Conservation (phyloP, 2,329 filamentous ascomycete species). For the Diaporthe aspalathi region DNA sequence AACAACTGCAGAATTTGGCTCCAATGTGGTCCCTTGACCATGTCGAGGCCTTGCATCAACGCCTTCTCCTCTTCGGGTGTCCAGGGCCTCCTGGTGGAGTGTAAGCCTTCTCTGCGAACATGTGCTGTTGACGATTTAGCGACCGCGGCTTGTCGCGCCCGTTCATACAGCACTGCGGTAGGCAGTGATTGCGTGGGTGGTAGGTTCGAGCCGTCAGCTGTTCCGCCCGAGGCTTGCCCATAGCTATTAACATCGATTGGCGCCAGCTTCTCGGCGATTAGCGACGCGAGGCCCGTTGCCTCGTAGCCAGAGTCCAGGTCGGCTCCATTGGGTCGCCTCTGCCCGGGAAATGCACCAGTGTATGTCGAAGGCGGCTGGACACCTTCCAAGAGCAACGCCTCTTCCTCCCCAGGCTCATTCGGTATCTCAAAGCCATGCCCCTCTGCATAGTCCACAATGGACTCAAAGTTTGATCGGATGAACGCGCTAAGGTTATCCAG, state of each 20-base stretch:
- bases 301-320: constrained; percentile 39
- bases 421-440: constrained; percentile 53
- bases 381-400: constrained; percentile 39
- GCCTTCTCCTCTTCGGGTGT: constrained; percentile 90
- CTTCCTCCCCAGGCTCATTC: constrained; percentile 44
- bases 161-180: constrained; percentile 67
- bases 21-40: constrained; percentile 93
- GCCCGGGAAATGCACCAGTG: constrained; percentile 37
- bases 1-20: constrained; percentile 90
- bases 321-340: constrained; percentile 27
- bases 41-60: constrained; percentile 86
- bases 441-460: constrained; percentile 51
- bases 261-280: constrained; percentile 44
- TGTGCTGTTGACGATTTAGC: constrained; percentile 65
- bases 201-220: constrained; percentile 51
- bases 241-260: constrained; percentile 33
- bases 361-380: constrained; percentile 37
- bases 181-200: constrained; percentile 68
- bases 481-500: constrained; percentile 48
- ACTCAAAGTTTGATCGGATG: constrained; percentile 47
- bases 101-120: constrained; percentile 66
- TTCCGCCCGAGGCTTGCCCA: constrained; percentile 39
- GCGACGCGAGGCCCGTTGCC: constrained; percentile 43
- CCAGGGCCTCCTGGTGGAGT: constrained; percentile 81
- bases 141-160: constrained; percentile 68